A percentile compares a stretch with the other conserved stretches of the same genome.
phyloP scores from a whole-genome alignment of 345 rosid genomes.

The Eucalyptus marginata region DNA sequence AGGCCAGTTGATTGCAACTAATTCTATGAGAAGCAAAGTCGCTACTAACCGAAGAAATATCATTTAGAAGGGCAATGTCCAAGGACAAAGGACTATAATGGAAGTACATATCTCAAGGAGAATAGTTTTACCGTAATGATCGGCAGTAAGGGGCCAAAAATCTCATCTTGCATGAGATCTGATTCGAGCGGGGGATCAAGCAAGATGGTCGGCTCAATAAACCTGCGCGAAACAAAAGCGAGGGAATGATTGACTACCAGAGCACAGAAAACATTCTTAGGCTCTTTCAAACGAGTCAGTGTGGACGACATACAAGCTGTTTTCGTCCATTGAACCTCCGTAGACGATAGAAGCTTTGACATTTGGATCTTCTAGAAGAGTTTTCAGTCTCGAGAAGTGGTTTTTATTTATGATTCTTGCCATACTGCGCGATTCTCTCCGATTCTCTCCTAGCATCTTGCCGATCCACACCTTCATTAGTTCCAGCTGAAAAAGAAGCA shows the following conservation, averaged over 20 bases:
- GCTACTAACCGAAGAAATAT: background rate
- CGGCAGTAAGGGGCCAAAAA: constrained; percentile 91
- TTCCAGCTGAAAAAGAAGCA: constrained; percentile 13
- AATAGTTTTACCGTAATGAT: constrained; percentile 46
- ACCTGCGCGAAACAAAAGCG: constrained; percentile 18
- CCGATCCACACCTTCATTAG: constrained; percentile 4
- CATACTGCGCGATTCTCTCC: constrained; percentile 1
- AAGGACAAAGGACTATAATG: background rate
- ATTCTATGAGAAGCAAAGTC: background rate
- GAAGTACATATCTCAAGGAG: background rate
- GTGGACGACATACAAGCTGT: constrained; percentile 1
- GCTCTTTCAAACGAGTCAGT: background rate
- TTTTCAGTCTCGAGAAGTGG: constrained; percentile 17
- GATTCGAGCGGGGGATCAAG: constrained; percentile 56
- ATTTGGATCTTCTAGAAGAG: constrained; percentile 4
- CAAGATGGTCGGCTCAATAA: constrained; percentile 70
- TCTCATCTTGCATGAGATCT: constrained; percentile 72
- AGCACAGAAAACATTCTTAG: background rate
- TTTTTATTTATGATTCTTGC: constrained; percentile 17
- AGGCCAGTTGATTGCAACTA: background rate
- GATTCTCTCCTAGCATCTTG: constrained; percentile 26
- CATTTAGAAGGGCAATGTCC: background rate
- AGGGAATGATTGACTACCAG: background rate
- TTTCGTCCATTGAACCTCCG: constrained; percentile 23
- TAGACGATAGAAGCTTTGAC: constrained; percentile 13